Conservation (phyloP, 345 rosid genomes). For the Cardamine occulta region DNA sequence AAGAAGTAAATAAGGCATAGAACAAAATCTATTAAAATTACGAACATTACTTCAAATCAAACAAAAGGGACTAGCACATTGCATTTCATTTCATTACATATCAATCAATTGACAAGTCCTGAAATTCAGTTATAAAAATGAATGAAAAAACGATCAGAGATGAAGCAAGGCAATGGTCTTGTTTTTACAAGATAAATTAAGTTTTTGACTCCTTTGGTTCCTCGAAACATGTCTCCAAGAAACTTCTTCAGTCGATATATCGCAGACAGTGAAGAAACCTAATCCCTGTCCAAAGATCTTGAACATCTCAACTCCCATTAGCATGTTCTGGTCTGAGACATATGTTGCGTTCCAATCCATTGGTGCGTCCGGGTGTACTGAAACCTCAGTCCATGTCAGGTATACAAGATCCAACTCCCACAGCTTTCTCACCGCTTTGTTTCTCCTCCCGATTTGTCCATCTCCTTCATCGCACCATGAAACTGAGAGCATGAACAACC, state of each 20-base stretch:
- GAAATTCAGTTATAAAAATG: conserved; percentile 12
- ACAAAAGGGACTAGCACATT: not conserved
- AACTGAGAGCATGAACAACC: conserved; percentile 83
- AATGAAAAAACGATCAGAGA: conserved; percentile 41
- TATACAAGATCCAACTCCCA: conserved; percentile 94
- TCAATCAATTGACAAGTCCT: conserved; percentile 6
- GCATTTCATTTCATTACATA: not conserved
- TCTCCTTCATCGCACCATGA: conserved; percentile 97
- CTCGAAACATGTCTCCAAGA: conserved; percentile 85
- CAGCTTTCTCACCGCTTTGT: conserved; percentile 92
- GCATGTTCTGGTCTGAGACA: conserved; percentile 67
- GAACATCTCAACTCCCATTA: conserved; percentile 95
- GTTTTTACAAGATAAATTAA: conserved; percentile 81
- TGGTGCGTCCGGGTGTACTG: conserved; percentile 98
- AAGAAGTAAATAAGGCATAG: not conserved
- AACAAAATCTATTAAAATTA: not conserved
- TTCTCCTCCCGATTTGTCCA: conserved; percentile 91
- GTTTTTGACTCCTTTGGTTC: conserved; percentile 72
- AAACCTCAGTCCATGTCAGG: conserved; percentile 80
- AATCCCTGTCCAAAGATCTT: conserved; percentile 95
- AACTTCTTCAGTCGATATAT: conserved; percentile 48
- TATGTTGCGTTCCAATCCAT: conserved; percentile 98
- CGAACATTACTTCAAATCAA: not conserved
- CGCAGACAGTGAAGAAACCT: conserved; percentile 75
- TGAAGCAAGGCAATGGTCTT: conserved; percentile 79